Evolutionary conservation across 169 alveolate species (phyloP).

Genomic region (Pseudocohnilembus persalinus): DNA sequence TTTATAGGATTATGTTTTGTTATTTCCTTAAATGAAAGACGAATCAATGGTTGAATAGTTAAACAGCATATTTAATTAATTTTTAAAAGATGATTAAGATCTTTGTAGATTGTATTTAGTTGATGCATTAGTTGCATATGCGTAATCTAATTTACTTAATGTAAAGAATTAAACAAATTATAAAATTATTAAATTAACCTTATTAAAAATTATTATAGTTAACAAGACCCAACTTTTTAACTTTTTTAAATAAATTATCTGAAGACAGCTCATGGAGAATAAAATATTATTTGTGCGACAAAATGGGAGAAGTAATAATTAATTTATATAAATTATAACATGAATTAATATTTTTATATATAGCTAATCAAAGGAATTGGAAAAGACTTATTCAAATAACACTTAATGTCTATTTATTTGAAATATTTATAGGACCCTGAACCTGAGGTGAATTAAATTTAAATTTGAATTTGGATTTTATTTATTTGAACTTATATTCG

Average conservation of each 20-base stretch:
- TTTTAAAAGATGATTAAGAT: slow-evolving; percentile 69
- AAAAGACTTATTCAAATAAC: slow-evolving; percentile 40
- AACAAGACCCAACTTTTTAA: slow-evolving; percentile 25
- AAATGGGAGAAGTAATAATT: slow-evolving; percentile 50
- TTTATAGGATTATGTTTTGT: slow-evolving; percentile 53
- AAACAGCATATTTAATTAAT: slow-evolving; percentile 47
- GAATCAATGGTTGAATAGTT: slow-evolving; percentile 36
- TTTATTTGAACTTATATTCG: too few relatives aligned
- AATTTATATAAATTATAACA: background rate
- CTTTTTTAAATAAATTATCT: slow-evolving; percentile 56
- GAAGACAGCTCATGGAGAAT: slow-evolving; percentile 80
- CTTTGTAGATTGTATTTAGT: slow-evolving; percentile 68
- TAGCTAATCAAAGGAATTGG: slow-evolving; percentile 52
- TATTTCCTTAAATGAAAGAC: slow-evolving; percentile 55
- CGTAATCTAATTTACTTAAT: slow-evolving; percentile 25
- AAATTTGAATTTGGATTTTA: too few relatives aligned
- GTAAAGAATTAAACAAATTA: slow-evolving; percentile 22
- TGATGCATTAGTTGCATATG: slow-evolving; percentile 51
- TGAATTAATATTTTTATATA: background rate
- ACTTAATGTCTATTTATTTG: slow-evolving; percentile 44
- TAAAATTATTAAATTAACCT: background rate
- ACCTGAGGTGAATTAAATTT: slow-evolving; percentile 59
- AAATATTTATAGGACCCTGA: slow-evolving; percentile 66
- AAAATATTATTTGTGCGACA: slow-evolving; percentile 64
- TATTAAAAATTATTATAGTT: background rate